Conservation (phyloP, 2,329 filamentous ascomycete genomes). For the Verticillium klebahnii region DNA sequence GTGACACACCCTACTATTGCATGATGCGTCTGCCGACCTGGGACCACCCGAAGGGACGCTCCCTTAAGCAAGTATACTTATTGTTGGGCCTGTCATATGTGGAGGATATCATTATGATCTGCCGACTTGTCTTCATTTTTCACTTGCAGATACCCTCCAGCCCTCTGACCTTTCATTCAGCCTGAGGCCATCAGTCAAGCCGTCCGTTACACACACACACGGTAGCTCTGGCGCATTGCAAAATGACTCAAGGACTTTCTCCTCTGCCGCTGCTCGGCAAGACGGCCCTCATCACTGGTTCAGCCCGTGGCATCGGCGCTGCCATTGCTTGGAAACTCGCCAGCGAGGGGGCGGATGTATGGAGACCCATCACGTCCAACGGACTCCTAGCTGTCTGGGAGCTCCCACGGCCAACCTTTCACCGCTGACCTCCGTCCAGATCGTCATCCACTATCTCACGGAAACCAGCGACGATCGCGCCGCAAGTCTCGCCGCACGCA, state of each 20-base stretch:
- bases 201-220: no score
- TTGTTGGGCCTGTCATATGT: no score
- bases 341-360: constrained; percentile 37
- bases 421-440: neutral
- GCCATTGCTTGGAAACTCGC: constrained; percentile 54
- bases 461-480: neutral
- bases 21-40: neutral
- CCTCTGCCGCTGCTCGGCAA: neutral
- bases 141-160: no score
- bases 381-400: neutral
- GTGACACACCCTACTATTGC: neutral
- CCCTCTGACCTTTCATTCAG: no score
- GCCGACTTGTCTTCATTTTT: no score
- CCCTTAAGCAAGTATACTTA: no score
- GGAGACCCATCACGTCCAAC: neutral
- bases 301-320: constrained; percentile 53
- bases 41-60: neutral
- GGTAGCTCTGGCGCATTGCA: neutral
- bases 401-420: neutral
- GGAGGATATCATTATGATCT: no score
- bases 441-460: neutral
- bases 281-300: constrained; percentile 15
- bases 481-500: neutral
- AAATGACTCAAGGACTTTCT: neutral
- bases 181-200: no score